Evolutionary conservation across 305 asterid genomes (phyloP).

Genomic region (Plantago rigida): DNA sequence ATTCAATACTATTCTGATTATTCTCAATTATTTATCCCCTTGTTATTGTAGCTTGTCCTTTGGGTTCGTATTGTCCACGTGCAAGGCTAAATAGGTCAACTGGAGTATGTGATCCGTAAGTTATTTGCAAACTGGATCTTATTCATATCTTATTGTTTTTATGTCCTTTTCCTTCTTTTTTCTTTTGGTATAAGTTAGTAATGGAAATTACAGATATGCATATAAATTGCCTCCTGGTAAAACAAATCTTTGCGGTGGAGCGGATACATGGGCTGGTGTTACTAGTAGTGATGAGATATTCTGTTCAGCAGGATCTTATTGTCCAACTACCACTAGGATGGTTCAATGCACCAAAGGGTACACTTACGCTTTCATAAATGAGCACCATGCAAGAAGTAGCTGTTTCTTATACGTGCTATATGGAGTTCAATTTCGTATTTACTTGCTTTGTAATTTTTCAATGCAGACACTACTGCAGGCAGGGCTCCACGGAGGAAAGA

Average conservation of each 20-base stretch:
- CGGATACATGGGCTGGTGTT: constrained; percentile 82
- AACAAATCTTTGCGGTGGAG: constrained; percentile 83
- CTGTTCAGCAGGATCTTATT: constrained; percentile 81
- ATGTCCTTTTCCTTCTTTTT: constrained; percentile 20
- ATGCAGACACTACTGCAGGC: constrained; percentile 92
- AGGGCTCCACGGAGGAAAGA: constrained; percentile 63
- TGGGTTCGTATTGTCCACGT: constrained; percentile 82
- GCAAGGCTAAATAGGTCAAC: constrained; percentile 50
- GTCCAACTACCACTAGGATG: constrained; percentile 71
- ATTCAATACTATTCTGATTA: too few relatives aligned
- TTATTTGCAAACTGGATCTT: constrained; percentile 28
- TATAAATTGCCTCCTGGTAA: constrained; percentile 83
- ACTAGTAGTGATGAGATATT: constrained; percentile 59
- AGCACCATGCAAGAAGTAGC: constrained; percentile 13
- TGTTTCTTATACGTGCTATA: constrained; percentile 19
- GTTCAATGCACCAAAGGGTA: constrained; percentile 67
- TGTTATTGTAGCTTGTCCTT: constrained; percentile 68
- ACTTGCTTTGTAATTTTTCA: constrained; percentile 26
- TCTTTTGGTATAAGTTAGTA: constrained; percentile 33
- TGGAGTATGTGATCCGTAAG: constrained; percentile 93
- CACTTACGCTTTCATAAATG: constrained; percentile 18
- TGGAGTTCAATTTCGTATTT: constrained; percentile 20
- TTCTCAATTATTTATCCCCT: constrained; percentile 25
- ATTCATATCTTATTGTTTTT: constrained; percentile 10
- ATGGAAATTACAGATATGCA: constrained; percentile 56